phyloP scores from a whole-genome alignment of 2,329 filamentous ascomycete species.

The Sporothrix pseudoabietina region DNA sequence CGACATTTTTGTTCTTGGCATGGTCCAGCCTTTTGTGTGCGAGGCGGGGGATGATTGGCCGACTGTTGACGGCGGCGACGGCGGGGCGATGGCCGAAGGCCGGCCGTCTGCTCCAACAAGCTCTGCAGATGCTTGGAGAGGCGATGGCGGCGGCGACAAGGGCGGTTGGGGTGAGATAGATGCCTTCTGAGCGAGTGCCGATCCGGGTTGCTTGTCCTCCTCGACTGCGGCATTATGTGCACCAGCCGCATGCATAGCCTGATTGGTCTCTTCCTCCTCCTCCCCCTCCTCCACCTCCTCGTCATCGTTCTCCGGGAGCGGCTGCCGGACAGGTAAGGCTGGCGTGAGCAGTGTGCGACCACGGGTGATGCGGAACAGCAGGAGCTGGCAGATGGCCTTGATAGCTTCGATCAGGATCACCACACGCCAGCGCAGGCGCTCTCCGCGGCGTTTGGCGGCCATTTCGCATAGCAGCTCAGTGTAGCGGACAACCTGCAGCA shows the following conservation, averaged over 20 bases:
- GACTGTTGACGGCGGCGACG: conserved; percentile 35
- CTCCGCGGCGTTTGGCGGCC: conserved; percentile 83
- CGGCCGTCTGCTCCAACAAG: background rate
- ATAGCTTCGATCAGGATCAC: conserved; percentile 81
- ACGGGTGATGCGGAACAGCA: conserved; percentile 80
- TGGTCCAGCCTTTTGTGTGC: conserved; percentile 70
- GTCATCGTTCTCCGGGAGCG: conserved; percentile 64
- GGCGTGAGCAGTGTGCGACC: conserved; percentile 81
- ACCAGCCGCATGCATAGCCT: conserved; percentile 37
- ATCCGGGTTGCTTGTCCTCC: conserved; percentile 3
- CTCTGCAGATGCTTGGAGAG: conserved; percentile 20
- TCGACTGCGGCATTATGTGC: background rate
- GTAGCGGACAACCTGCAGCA: conserved; percentile 89
- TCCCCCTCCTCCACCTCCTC: conserved; percentile 57
- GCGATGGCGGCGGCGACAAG: conserved; percentile 33
- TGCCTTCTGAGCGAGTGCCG: background rate
- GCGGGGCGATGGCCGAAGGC: conserved; percentile 14
- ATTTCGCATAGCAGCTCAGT: conserved; percentile 98
- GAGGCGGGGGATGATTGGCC: conserved; percentile 36
- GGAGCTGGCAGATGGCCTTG: conserved; percentile 80
- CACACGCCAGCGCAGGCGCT: conserved; percentile 80
- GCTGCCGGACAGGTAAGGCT: conserved; percentile 81
- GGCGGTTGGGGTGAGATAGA: conserved; percentile 30
- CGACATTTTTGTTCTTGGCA: conserved; percentile 90
- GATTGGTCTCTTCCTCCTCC: conserved; percentile 46